Evolutionary conservation across 2,329 filamentous ascomycete genomes (phyloP).

Genomic region (Penicillium sp.): DNA sequence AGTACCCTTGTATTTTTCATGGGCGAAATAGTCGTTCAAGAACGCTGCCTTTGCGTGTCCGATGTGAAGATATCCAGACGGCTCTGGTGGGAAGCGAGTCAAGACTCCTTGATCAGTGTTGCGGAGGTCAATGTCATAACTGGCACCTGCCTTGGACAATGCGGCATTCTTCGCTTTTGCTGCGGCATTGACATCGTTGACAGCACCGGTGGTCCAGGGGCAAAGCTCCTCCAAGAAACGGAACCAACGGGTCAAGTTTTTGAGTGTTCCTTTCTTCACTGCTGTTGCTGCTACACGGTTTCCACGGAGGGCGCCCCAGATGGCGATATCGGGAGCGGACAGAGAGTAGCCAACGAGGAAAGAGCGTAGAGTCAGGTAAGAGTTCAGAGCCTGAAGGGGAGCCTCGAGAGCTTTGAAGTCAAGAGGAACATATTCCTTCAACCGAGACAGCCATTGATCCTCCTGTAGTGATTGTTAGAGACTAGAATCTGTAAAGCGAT

Average conservation of each 20-base stretch:
- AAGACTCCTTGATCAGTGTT: conserved; percentile 86
- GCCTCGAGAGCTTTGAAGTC: conserved; percentile 83
- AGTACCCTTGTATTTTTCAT: conserved; percentile 87
- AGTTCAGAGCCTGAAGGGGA: conserved; percentile 72
- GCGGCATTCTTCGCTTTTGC: conserved; percentile 65
- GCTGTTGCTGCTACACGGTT: conserved; percentile 82
- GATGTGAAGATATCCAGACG: conserved; percentile 91
- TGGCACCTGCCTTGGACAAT: conserved; percentile 72
- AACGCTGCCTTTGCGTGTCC: conserved; percentile 92
- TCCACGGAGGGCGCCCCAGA: conserved; percentile 77
- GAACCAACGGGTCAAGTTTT: conserved; percentile 83
- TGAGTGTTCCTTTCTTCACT: conserved; percentile 71
- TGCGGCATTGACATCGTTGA: conserved; percentile 66
- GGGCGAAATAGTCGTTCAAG: conserved; percentile 94
- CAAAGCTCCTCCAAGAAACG: conserved; percentile 76
- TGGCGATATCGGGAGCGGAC: conserved; percentile 70
- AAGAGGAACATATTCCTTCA: conserved; percentile 50
- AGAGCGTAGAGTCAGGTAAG: conserved; percentile 79
- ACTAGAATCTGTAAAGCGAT: background rate
- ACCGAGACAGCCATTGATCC: conserved; percentile 55
- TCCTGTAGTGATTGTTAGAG: conserved; percentile 24
- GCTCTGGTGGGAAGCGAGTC: conserved; percentile 89
- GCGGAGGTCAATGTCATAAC: conserved; percentile 82
- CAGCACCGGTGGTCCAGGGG: conserved; percentile 67
- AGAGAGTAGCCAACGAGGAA: conserved; percentile 79